Evolutionary conservation across 148 eudicot species (phyloP), one percentile per base, ranked within the genome.

Genomic region (Silene latifolia): DNA sequence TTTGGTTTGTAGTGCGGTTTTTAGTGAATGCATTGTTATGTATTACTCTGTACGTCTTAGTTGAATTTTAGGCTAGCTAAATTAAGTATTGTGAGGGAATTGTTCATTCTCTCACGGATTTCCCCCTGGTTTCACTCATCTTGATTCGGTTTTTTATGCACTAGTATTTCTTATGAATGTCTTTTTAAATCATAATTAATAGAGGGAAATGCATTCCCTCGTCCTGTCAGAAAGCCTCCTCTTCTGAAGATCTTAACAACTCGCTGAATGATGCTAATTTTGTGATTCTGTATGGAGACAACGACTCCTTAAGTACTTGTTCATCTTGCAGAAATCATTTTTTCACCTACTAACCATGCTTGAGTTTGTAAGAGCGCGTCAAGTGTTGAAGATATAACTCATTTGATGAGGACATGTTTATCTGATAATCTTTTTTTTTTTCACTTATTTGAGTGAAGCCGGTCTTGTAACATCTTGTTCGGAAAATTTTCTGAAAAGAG

Each of bases 41-140:
- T 73, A 18, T 42, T 24, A 62, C 35, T 23, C 0, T 12, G 18
- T 74, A 27, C 64, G 15, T n/a, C n/a, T 58, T 71, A 48, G n/a
- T 15, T 62, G 48, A 59, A 62, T 12, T 59, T 35, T 48, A 67
- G 54, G 76, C 71, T 71, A 65, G 73, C 39, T 60, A 69, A 56
- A 20, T 24, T 32, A 65, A 62, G 46, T 25, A 14, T 24, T 53
- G 6, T n/a, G 77, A 76, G 83, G 80, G 83, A 72, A 80, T 80
- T 48, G 69, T 80, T 76, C 79, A 76, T 76, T 80, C 83, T 67
- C 83, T 80, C 83, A 58, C 47, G 42, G 46, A 23, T 71, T 78
- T 13, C 20, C n/a, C 25, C 14, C n/a, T 23, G 47, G 13, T 24
- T 54, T 14, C 66, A 64, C 60, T 57, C 39, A 11, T 71, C 72